Base-by-base conservation (phyloP, 345 rosid genomes). In the Moricandia arvensis region DNA sequence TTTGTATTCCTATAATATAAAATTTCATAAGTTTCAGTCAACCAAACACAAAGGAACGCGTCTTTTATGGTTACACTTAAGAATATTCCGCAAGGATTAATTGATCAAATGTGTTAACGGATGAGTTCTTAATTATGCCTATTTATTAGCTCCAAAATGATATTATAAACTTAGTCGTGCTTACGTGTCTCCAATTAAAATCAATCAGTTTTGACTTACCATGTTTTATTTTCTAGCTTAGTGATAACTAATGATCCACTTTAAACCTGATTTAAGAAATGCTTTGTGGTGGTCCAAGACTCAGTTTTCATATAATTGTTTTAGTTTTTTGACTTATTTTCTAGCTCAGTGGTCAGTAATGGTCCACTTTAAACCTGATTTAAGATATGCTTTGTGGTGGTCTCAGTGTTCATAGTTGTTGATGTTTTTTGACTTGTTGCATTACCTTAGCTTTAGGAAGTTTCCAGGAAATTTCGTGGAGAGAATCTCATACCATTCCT, bases 381-480 rank as follows among this genome's bases (percentile, higher is more conserved):
- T 67, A 49, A 57, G 21, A 7, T 35, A 2, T 37, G 45, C 16
- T 62, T n/a, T 45, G n/a, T 65, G 63, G 49, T 60, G 49, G 49
- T 60, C 67, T 18, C 45, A 54, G 63, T 60, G 2, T 78, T 66
- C 69, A 66, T 29, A 72, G 58, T 5, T 72, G 70, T 73, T 79
- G 78, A 73, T 73, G 68, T 60, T 33, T 71, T 60, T 66, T 73
- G 74, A 73, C 77, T 51, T 62, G 60, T 73, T 15, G 9, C 77
- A 54, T 58, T 43, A 43, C 59, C 21, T 72, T 61, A 5, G 15
- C 66, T 30, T 73, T 68, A 29, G 7, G 69, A 68, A 79, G 54
- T 18, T 79, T 1, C 81, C 0, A 18, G 24, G 81, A 79, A 78
- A 62, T 73, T 79, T 79, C 78, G 34, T 68, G 33, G 65, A 29